These are phyloP conservation scores for Ceratobasidium theobromae DNA, from an alignment of 1,284 basidiomycete genomes.

Conservation along the genomic window DNA sequence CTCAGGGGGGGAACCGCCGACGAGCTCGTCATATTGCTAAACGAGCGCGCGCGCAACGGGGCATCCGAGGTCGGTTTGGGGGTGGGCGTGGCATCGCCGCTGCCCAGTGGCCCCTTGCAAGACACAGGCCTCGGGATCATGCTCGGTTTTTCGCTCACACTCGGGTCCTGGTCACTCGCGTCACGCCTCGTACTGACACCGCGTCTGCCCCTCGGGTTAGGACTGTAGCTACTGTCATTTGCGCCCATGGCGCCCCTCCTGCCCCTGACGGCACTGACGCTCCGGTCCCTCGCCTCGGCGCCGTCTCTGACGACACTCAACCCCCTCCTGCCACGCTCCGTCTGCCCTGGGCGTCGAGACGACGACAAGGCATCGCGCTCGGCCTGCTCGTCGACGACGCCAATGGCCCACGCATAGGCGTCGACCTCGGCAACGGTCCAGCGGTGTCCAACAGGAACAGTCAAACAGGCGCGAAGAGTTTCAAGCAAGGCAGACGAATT, in stretches of 20 bases:
- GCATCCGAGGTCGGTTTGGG: no score
- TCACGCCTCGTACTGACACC: constrained; percentile 6
- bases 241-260: background rate
- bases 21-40: background rate
- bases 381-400: constrained; percentile 56
- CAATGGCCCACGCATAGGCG: constrained; percentile 76
- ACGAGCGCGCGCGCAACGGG: constrained; percentile 8
- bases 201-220: background rate
- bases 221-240: constrained; percentile 31
- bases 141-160: background rate
- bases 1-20: constrained; percentile 17
- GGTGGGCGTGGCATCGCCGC: background rate
- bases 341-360: background rate
- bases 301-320: background rate
- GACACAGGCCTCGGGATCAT: constrained; percentile 7
- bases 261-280: background rate
- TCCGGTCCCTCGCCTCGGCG: background rate
- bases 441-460: constrained; percentile 56
- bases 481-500: constrained; percentile 64
- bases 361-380: constrained; percentile 26
- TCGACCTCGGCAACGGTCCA: constrained; percentile 78
- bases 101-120: background rate
- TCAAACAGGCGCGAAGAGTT: constrained; percentile 73
- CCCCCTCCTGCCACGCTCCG: background rate
- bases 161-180: background rate